Base-by-base conservation (phyloP, 192 early-diverging fungal genomes). In the Backusella parvicylindrica region DNA sequence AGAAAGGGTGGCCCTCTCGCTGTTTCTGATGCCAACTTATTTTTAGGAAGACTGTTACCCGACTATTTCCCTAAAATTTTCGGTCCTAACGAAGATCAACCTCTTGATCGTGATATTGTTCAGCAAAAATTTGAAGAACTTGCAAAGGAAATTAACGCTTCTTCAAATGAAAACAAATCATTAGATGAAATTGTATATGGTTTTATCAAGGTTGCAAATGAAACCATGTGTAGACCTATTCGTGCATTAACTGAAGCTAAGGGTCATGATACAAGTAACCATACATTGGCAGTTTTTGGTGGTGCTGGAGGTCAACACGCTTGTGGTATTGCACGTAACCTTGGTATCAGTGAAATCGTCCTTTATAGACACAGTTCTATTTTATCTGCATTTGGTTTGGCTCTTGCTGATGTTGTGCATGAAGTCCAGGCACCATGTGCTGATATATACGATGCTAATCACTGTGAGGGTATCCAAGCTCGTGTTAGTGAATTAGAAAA, bases 231-330 rank as follows among this genome's bases (percentile, higher is more conserved):
- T 81, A 85, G 96, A 41, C 96, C 96, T 1, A 98, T 99, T 68
- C 88, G 96, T 18, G 91, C 93, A 11, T 82, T 99, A 69, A 98
- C 96, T 2, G 95, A 98, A 71, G 95, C 94, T 7, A 94, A 93
- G 78, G 98, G 98, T 16, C 91, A 96, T 74, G 92, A 97, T 76
- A 89, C 94, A 1, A 84, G 88, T 15, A 87, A 90, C 49, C 97
- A 99, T 76, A 87, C 90, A 30, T 76, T 99, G 26, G 92, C 96
- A 1, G 95, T 93, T 49, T 99, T 99, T 89, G 97, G 97, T 41
- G 97, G 97, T 18, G 96, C 96, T 37, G 96, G 96, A 69, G 96
- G 95, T 16, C 97, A 99, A 73, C 97, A 99, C 80, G 96, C 96
- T 1, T 98, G 95, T 76, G 96, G 94, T 0, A 95, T 99, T 41